A percentile compares a stretch with the other conserved stretches of the same genome.
Conservation (phyloP, 768 basidiomycete species). For the Mycena alexandri region DNA sequence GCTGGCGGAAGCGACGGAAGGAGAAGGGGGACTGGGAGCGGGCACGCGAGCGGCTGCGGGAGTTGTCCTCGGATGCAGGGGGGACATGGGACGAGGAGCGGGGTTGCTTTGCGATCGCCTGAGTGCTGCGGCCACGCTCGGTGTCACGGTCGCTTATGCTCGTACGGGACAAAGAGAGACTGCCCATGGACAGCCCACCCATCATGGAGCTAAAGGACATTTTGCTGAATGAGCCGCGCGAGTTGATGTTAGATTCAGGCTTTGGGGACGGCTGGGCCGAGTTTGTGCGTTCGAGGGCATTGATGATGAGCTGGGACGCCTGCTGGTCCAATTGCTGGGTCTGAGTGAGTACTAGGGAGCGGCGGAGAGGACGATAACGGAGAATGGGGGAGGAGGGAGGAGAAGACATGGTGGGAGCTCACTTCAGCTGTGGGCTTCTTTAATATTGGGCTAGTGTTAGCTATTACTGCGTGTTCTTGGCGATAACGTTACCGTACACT, state of each 20-base stretch:
- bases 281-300: slow-evolving; percentile 64
- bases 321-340: slow-evolving; percentile 61
- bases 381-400: slow-evolving; percentile 23
- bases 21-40: slow-evolving; percentile 87
- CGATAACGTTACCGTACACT: slow-evolving; percentile 32
- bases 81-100: slow-evolving; percentile 66
- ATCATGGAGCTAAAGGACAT: slow-evolving; percentile 79
- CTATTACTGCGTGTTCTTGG: slow-evolving; percentile 24
- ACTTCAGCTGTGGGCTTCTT: slow-evolving; percentile 34
- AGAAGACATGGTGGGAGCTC: slow-evolving; percentile 30
- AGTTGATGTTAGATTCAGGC: slow-evolving; percentile 54
- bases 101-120: slow-evolving; percentile 57
- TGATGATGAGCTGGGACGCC: slow-evolving; percentile 58
- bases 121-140: slow-evolving; percentile 63
- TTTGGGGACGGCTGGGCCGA: slow-evolving; percentile 49
- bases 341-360: slow-evolving; percentile 19
- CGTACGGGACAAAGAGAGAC: slow-evolving; percentile 72
- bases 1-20: slow-evolving; percentile 74
- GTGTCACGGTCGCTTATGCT: slow-evolving; percentile 56
- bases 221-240: slow-evolving; percentile 63
- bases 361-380: slow-evolving; percentile 25
- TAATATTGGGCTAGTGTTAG: slow-evolving; percentile 23
- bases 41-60: slow-evolving; percentile 69
- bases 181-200: slow-evolving; percentile 70
- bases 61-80: slow-evolving; percentile 51